Base-by-base conservation (phyloP, 2,329 filamentous ascomycete genomes). In the Daldinia sp. region DNA sequence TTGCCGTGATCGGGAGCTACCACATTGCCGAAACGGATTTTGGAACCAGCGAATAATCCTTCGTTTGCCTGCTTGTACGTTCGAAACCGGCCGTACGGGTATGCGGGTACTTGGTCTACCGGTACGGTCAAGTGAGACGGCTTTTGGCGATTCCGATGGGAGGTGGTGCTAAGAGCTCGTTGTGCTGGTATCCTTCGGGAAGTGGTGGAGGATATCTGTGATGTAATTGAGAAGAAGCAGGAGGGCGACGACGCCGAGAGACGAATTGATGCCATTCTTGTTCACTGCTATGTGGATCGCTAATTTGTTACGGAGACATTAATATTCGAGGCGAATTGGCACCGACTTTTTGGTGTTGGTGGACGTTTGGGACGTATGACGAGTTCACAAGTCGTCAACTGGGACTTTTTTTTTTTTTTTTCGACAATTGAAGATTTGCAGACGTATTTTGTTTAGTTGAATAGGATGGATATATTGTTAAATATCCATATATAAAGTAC, bases 1-100 rank as follows among this genome's bases (percentile, higher is more conserved):
- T 85, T 85, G 74, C 88, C 84, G 73, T 89, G 85, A 71, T 87
- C 83, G 69, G 85, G 81, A 43, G 87, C 87, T 51, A 94, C 87
- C 70, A 86, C 90, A 85, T 94, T 93, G 75, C 92, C 92, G 77
- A 90, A 93, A 51, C 88, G 90, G 74, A 94, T 90, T 72, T 87
- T 87, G 67, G 87, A 81, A 37, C 79, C 79, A 70, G 89, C 92
- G 79, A 91, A 93, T 7, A 93, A 87, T 45, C 90, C 90, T 61
- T 80, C 83, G 81, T 93, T 92, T 70, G 89, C 88, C 78, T 95
- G 92, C 80, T 94, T 94, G 84, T 91, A 95, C 68, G 88, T 80
- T 66, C 76, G 81, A 58, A 89, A 85, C 55, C 85, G 84, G 49
- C 91, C 91, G 78, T 91, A 89, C 0, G 92, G 92, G 77, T 95